Base-by-base conservation (phyloP, 1,284 basidiomycete species). In the Ustilago nuda region DNA sequence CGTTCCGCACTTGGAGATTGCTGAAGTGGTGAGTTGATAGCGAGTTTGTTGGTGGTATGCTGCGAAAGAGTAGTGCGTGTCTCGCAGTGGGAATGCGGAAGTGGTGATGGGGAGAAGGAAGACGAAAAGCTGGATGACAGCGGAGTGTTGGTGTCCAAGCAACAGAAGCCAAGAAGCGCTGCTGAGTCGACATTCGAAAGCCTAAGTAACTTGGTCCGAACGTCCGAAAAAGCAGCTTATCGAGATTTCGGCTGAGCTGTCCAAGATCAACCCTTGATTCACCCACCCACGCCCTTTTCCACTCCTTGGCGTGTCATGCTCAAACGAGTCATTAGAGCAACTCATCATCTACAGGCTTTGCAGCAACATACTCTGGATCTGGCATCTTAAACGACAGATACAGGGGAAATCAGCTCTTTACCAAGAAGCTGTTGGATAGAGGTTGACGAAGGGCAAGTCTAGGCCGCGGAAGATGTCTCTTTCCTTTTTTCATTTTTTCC, bases 121-220 rank as follows among this genome's bases (percentile, higher is more conserved):
- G 17, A 15, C 13, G 36, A 11, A 13, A 32, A 55, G 48, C 27
- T 23, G 48, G 11, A 17, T 39, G 37, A 39, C 15, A 39, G 9
- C 37, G 3, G 15, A 3, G 48, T 55, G 37, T 55, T 55, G 53
- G 36, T 37, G 48, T 50, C 27, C 30, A 50, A 50, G n/a, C 43
- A 19, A 19, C 19, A 27, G 35, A 23, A 19, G 12, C 35, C 12
- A 55, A 39, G 27, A 55, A 8, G 3, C 30, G 36, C 53, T 55
- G 53, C 53, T 55, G 53, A 55, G 53, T 55, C 53, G 53, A 55
- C 35, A 36, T 55, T 55, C 53, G 53, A 55, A 41, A 39, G 48
- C 33, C 30, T 50, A 50, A 50, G 48, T 50, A 50, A 50, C 48
- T 50, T 50, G 43, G 13, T 27, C 43, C 19, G n/a, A 5, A 15